Evolutionary conservation across 1,139 yeast genomes (phyloP).

Genomic region (Pichia sp.): DNA sequence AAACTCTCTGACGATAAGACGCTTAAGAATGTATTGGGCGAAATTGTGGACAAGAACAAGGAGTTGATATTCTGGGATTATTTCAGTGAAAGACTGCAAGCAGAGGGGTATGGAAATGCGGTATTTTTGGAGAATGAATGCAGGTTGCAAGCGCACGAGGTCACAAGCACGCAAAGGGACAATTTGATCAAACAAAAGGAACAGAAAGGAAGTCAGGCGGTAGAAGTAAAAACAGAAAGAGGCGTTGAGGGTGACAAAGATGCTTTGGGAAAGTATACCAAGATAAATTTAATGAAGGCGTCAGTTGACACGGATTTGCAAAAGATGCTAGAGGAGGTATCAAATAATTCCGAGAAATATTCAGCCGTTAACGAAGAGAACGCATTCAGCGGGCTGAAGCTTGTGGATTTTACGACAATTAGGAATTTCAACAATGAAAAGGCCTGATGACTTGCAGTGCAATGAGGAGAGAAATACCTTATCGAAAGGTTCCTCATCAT

Average conservation of each 20-base stretch:
- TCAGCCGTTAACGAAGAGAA: conserved; percentile 5
- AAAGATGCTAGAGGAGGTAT: conserved; percentile 12
- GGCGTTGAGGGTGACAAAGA: not conserved
- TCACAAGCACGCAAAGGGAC: not conserved
- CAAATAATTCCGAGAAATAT: not conserved
- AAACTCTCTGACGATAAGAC: conserved; percentile 13
- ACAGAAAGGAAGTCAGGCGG: not conserved
- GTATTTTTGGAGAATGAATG: conserved; percentile 8
- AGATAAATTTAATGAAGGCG: conserved; percentile 10
- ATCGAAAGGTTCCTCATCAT: no score
- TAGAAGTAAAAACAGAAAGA: not conserved
- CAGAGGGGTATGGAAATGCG: conserved; percentile 1
- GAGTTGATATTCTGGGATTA: conserved; percentile 6
- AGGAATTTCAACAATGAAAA: conserved; percentile 12
- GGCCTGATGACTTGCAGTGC: not conserved
- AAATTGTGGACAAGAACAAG: conserved; percentile 5
- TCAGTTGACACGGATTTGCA: conserved; percentile 10
- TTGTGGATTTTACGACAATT: conserved; percentile 18
- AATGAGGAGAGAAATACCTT: no score
- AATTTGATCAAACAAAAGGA: conserved; percentile 3
- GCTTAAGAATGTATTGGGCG: conserved; percentile 12
- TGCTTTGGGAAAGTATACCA: conserved; percentile 3
- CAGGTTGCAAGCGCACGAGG: conserved; percentile 1
- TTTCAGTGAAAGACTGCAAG: not conserved
- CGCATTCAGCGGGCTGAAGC: conserved; percentile 19